These are phyloP conservation scores for Phytophthora fragariae DNA, from an alignment of 352 stramenopile genomes.

Conservation along the genomic window DNA sequence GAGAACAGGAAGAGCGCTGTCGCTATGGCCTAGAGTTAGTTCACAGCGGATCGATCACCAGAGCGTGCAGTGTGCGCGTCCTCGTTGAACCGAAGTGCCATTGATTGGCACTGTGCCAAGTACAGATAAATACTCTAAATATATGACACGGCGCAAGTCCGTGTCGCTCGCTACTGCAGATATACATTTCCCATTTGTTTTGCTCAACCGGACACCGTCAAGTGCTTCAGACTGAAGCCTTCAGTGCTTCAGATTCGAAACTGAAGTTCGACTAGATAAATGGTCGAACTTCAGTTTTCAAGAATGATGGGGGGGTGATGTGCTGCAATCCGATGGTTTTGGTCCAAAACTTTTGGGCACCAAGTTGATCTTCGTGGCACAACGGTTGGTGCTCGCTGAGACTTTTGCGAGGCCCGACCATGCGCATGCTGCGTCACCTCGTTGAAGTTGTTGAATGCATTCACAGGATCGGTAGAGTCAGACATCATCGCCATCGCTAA, in stretches of 20 bases:
- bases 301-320: conserved; percentile 10
- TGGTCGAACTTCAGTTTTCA: conserved; percentile 16
- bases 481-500: no score
- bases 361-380: no score
- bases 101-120: no score
- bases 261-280: conserved; percentile 3
- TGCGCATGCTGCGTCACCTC: neutral
- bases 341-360: neutral
- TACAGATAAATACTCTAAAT: neutral
- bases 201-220: no score
- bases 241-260: conserved; percentile 4
- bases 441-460: conserved; percentile 3
- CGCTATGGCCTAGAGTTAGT: conserved; percentile 24
- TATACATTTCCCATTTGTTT: neutral
- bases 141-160: neutral
- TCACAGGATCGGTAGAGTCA: conserved; percentile 1
- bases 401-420: neutral
- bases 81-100: neutral
- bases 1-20: conserved; percentile 21
- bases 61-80: no score
- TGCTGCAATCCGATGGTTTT: conserved; percentile 1
- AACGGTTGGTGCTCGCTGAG: no score
- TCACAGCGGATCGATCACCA: neutral
- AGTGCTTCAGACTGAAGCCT: no score
- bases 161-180: conserved; percentile 2